A percentile compares a stretch with the other conserved stretches of the same genome.
phyloP scores from a whole-genome alignment of 2,329 filamentous ascomycete species.

The Pestalotiopsis sp. region DNA sequence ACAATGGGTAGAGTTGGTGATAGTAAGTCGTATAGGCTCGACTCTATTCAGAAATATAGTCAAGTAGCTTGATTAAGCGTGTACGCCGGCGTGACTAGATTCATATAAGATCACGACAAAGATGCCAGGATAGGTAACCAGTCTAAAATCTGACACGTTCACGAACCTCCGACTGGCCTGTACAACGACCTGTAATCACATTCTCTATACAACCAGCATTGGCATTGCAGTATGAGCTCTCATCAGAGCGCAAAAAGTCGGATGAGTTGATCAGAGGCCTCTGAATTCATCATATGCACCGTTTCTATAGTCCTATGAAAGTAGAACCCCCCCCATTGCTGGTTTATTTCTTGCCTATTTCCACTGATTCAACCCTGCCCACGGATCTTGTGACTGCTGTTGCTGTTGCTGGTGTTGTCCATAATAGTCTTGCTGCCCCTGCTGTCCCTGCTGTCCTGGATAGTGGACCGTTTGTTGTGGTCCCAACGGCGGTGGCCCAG shows the following conservation, averaged over 20 bases:
- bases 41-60: no score
- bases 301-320: neutral
- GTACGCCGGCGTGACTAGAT: no score
- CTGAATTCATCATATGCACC: neutral
- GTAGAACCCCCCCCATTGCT: neutral
- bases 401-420: slow-evolving; percentile 8
- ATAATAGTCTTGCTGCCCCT: slow-evolving; percentile 25
- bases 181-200: no score
- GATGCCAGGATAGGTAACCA: neutral
- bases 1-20: no score
- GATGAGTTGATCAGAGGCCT: neutral
- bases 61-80: no score
- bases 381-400: slow-evolving; percentile 9
- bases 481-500: slow-evolving; percentile 62
- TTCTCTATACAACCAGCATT: no score
- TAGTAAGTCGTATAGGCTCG: no score
- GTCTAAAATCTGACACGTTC: neutral
- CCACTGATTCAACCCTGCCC: slow-evolving; percentile 12
- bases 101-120: neutral
- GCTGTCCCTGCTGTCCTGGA: slow-evolving; percentile 30
- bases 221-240: no score
- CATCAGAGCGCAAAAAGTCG: neutral
- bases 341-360: slow-evolving; percentile 2
- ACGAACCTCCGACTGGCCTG: no score
- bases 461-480: slow-evolving; percentile 65